Conservation (phyloP, 352 stramenopile genomes). For the Lagenidium sp. region DNA sequence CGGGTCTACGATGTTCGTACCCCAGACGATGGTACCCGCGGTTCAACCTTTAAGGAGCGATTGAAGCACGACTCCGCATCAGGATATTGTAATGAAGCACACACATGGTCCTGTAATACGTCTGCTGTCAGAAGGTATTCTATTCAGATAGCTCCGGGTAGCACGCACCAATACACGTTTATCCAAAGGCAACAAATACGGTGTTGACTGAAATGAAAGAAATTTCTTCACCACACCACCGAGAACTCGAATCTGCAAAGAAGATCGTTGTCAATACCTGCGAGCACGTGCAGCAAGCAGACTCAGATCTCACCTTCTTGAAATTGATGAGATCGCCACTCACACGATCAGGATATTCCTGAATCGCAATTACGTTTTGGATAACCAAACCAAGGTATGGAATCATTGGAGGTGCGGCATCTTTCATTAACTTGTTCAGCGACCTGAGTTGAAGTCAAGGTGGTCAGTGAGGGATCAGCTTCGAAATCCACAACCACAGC, state of each 20-base stretch:
- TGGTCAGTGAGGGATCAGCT: not conserved
- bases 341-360: conserved; percentile 75
- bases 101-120: conserved; percentile 81
- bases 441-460: conserved; percentile 15
- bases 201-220: conserved; percentile 57
- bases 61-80: conserved; percentile 70
- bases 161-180: conserved; percentile 76
- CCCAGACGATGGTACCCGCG: conserved; percentile 42
- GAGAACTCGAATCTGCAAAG: conserved; percentile 52
- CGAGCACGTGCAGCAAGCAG: no score
- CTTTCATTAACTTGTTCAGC: conserved; percentile 74
- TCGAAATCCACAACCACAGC: no score
- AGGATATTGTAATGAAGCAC: conserved; percentile 42
- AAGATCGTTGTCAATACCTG: no score
- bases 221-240: conserved; percentile 45
- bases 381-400: conserved; percentile 82
- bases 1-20: not conserved
- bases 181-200: conserved; percentile 70
- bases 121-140: no score
- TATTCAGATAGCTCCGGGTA: no score
- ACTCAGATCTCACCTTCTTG: conserved; percentile 75
- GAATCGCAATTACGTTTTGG: conserved; percentile 75
- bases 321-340: conserved; percentile 82
- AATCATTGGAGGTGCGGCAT: conserved; percentile 56
- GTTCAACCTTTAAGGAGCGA: conserved; percentile 76